Conservation (phyloP, 306 rosid species). For the Vigna radiata region DNA sequence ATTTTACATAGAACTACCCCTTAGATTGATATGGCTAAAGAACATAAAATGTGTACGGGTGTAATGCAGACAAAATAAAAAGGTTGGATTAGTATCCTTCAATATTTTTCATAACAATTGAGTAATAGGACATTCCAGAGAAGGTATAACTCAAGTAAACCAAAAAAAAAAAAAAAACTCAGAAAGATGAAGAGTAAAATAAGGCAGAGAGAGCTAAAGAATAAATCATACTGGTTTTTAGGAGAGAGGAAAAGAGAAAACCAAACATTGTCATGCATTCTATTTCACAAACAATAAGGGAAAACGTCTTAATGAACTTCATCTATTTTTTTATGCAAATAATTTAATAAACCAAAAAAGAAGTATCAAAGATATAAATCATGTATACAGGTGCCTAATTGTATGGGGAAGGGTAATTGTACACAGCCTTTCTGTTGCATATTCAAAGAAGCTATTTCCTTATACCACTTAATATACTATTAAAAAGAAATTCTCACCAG, state of each 20-base stretch:
- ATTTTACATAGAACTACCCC: neutral
- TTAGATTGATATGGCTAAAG: conserved; percentile 17
- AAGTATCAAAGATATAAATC: neutral
- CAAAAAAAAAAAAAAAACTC: neutral
- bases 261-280: conserved; percentile 14
- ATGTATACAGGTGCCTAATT: neutral
- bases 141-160: conserved; percentile 22
- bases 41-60: conserved; percentile 11
- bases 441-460: neutral
- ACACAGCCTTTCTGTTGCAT: neutral
- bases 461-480: conserved; percentile 14
- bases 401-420: neutral
- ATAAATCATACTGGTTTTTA: neutral
- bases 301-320: conserved; percentile 26
- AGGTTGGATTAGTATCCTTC: conserved; percentile 13
- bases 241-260: conserved; percentile 1
- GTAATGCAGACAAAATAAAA: neutral
- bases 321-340: conserved; percentile 1
- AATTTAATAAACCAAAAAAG: neutral
- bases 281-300: conserved; percentile 2
- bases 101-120: neutral
- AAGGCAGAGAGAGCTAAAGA: conserved; percentile 10
- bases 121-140: conserved; percentile 18
- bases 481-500: conserved; percentile 61
- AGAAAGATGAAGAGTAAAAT: neutral